These are phyloP conservation scores for Colletotrichum scovillei DNA, from an alignment of 2,329 filamentous ascomycete genomes.

Conservation along the genomic window DNA sequence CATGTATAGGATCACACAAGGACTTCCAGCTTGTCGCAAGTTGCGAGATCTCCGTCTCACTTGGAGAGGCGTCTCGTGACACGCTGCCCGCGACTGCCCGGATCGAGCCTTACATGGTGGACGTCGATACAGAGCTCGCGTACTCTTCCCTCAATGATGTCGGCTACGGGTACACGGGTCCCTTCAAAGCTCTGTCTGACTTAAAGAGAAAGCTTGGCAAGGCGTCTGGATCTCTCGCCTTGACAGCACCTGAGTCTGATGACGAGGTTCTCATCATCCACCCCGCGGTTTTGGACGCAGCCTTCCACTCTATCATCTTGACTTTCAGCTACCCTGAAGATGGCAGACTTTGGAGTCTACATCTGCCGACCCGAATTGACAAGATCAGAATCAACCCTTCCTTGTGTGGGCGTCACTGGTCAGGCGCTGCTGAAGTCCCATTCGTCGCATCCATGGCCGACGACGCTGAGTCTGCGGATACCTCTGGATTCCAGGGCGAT, in stretches of 20 bases:
- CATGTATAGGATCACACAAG: not conserved
- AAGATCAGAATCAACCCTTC: conserved; percentile 22
- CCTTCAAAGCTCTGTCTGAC: not conserved
- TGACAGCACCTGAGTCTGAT: conserved; percentile 26
- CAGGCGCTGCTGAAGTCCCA: not conserved
- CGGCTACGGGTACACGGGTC: conserved; percentile 15
- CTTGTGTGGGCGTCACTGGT: not conserved
- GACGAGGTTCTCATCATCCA: conserved; percentile 39
- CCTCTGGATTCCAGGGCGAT: conserved; percentile 17
- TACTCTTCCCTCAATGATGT: conserved; percentile 3
- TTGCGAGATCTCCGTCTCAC: not conserved
- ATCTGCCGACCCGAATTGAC: conserved; percentile 44
- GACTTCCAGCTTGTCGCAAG: conserved; percentile 19
- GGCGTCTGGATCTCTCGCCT: not conserved
- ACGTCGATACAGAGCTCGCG: conserved; percentile 8
- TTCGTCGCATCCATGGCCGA: conserved; percentile 2
- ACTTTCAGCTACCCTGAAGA: conserved; percentile 47
- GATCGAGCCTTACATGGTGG: not conserved
- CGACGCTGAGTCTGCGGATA: not conserved
- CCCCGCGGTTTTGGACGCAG: conserved; percentile 46
- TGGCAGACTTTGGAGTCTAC: conserved; percentile 43
- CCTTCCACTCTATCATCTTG: conserved; percentile 47
- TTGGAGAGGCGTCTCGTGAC: not conserved
- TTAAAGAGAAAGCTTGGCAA: conserved; percentile 4
- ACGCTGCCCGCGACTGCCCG: not conserved